These are phyloP conservation scores for Polysphondylium violaceum DNA, from an alignment of 78 protist species.

Conservation along the genomic window DNA sequence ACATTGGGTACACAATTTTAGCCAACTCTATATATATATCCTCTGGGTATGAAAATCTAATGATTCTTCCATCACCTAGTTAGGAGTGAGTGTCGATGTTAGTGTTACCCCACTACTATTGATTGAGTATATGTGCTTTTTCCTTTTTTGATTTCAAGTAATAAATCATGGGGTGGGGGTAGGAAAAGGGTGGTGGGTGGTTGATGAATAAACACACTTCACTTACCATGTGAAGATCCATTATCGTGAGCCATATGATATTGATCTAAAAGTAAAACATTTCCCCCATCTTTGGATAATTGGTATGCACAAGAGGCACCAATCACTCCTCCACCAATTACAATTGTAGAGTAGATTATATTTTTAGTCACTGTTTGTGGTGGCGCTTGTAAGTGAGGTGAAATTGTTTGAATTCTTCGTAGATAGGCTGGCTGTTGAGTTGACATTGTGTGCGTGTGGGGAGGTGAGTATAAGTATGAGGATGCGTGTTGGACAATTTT, in stretches of 20 bases:
- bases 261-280: conserved; percentile 64
- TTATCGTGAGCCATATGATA: conserved; percentile 34
- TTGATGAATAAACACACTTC: conserved; percentile 5
- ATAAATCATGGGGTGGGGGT: too few species aligned
- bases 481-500: too few species aligned
- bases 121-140: neutral
- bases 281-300: conserved; percentile 62
- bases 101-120: too few species aligned
- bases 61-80: conserved; percentile 61
- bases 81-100: neutral
- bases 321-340: conserved; percentile 69
- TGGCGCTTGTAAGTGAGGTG: too few species aligned
- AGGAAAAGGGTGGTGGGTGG: too few species aligned
- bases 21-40: conserved; percentile 44
- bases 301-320: conserved; percentile 54
- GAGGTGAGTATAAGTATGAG: too few species aligned
- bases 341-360: too few species aligned
- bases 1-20: conserved; percentile 28
- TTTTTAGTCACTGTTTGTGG: too few species aligned
- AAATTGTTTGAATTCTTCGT: too few species aligned
- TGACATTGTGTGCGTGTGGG: too few species aligned
- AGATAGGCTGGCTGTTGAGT: too few species aligned
- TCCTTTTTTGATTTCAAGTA: too few species aligned
- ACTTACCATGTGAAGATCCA: conserved; percentile 57
- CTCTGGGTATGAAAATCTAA: conserved; percentile 63